A percentile compares a stretch with the other conserved stretches of the same genome.
phyloP scores from a whole-genome alignment of 2,329 filamentous ascomycete species.

The Pseudocercospora vitis region DNA sequence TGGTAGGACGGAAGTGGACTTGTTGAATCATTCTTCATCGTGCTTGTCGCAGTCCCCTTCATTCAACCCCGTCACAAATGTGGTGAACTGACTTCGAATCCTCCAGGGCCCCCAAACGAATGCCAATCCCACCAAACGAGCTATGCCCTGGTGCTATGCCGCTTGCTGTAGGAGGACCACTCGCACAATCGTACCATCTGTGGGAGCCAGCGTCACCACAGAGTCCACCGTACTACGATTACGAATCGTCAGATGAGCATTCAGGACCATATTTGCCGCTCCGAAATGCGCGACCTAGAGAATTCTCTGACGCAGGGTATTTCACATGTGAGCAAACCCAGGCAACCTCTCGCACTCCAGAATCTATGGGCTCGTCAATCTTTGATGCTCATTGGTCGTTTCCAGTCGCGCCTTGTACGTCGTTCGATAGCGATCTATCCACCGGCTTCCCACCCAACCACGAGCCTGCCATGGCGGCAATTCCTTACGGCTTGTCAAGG shows the following conservation, averaged over 20 bases:
- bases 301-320: slow-evolving; percentile 14
- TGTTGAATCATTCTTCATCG: neutral
- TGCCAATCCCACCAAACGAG: slow-evolving; percentile 21
- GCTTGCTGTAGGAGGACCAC: slow-evolving; percentile 8
- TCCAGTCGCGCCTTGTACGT: neutral
- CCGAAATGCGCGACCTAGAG: slow-evolving; percentile 12
- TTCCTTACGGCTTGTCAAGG: neutral
- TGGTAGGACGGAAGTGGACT: neutral
- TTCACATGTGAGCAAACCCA: slow-evolving; percentile 9
- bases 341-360: slow-evolving; percentile 20
- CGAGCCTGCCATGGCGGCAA: neutral
- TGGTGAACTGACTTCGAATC: slow-evolving; percentile 13
- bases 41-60: neutral
- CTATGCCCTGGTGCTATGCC: slow-evolving; percentile 11
- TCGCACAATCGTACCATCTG: slow-evolving; percentile 7
- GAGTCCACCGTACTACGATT: slow-evolving; percentile 24
- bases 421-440: neutral
- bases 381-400: slow-evolving; percentile 17
- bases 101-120: slow-evolving; percentile 19
- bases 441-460: neutral
- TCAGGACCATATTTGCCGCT: slow-evolving; percentile 26
- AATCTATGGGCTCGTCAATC: slow-evolving; percentile 24
- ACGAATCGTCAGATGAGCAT: slow-evolving; percentile 24
- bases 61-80: neutral
- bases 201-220: slow-evolving; percentile 22